Evolutionary conservation across 192 early-diverging fungal species (phyloP).

Genomic region (Dimargaris cristalligena): DNA sequence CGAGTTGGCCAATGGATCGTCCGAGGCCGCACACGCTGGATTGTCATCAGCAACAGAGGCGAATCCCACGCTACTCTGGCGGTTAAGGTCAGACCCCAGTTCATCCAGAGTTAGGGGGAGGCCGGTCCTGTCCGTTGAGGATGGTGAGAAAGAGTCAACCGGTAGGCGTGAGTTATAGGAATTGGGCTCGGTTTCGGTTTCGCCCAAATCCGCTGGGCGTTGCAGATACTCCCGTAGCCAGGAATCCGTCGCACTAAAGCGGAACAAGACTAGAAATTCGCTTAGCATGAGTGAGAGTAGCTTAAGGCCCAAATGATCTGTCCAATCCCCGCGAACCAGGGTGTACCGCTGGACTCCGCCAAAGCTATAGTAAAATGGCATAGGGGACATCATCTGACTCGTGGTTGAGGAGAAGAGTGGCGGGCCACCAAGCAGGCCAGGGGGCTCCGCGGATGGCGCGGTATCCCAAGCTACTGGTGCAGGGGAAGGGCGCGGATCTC

Average conservation of each 20-base stretch:
- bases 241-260: slow-evolving; percentile 3
- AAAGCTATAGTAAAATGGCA: not conserved
- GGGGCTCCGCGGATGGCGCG: too few species aligned
- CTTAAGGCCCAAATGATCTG: slow-evolving; percentile 2
- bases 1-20: not conserved
- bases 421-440: too few species aligned
- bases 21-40: not conserved
- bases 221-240: slow-evolving; percentile 7
- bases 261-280: slow-evolving; percentile 4
- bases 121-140: too few species aligned
- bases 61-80: not conserved
- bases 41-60: not conserved
- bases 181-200: too few species aligned
- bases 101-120: not conserved
- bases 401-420: not conserved
- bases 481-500: too few species aligned
- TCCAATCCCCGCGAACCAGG: slow-evolving; percentile 9
- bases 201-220: not conserved
- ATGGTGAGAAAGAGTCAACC: too few species aligned
- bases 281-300: slow-evolving; percentile 2
- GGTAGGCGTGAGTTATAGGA: too few species aligned
- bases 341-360: not conserved
- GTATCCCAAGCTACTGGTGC: too few species aligned
- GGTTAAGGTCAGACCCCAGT: not conserved
- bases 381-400: not conserved